Percentiles rank a stretch among this genome's conserved stretches.
Evolutionary conservation across 108 stramenopile genomes (phyloP).

Genomic region (Nannochloropsis gaditana): DNA sequence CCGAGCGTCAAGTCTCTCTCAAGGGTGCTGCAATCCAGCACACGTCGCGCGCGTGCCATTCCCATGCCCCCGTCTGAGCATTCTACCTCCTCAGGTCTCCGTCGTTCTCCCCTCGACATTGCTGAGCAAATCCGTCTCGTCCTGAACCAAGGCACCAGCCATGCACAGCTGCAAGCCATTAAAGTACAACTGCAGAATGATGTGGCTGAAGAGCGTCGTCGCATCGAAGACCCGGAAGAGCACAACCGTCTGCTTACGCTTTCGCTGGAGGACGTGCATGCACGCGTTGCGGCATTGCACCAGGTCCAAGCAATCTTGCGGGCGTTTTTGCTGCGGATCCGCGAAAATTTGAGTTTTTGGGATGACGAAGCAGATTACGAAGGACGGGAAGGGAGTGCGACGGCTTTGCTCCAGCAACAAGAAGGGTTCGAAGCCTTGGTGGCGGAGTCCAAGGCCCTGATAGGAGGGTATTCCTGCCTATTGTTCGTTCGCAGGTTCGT

Average conservation of each 20-base stretch:
- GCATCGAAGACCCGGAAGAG: background rate
- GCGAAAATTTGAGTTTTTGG: background rate
- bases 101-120: background rate
- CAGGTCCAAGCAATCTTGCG: background rate
- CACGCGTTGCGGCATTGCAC: background rate
- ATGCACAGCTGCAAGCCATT: background rate
- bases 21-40: too few species aligned
- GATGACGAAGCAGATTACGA: background rate
- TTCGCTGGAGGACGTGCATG: background rate
- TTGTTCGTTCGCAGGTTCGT: background rate
- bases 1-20: too few species aligned
- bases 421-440: background rate
- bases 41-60: background rate
- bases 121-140: background rate
- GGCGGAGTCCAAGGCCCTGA: background rate
- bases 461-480: background rate
- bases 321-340: background rate
- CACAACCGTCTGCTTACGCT: background rate
- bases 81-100: background rate
- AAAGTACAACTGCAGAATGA: background rate
- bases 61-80: background rate
- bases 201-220: background rate
- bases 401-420: background rate
- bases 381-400: background rate
- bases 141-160: background rate